Evolutionary conservation across 169 alveolate species (phyloP).

Genomic region (Cryptosporidium andersoni): DNA sequence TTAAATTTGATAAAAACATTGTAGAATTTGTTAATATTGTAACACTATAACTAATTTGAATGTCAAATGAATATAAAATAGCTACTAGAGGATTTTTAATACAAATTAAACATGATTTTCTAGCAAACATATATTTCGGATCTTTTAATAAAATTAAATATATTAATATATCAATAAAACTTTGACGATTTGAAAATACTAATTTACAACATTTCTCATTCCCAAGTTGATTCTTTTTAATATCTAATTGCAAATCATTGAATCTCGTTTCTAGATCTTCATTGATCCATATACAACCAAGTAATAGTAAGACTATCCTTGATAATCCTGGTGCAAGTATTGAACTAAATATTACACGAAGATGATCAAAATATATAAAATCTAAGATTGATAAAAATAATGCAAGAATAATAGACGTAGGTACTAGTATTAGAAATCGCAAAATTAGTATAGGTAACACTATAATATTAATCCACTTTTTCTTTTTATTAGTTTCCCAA

Average conservation of each 20-base stretch:
- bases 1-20: slow-evolving; percentile 7
- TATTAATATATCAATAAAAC: slow-evolving; percentile 43
- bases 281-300: slow-evolving; percentile 59
- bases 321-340: slow-evolving; percentile 33
- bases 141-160: slow-evolving; percentile 15
- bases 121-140: slow-evolving; percentile 51
- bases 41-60: background rate
- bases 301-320: slow-evolving; percentile 23
- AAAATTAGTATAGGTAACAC: background rate
- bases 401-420: background rate
- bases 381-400: background rate
- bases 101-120: slow-evolving; percentile 1
- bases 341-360: slow-evolving; percentile 32
- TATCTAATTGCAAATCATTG: background rate
- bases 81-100: slow-evolving; percentile 15
- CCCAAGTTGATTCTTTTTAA: background rate
- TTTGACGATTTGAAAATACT: slow-evolving; percentile 34
- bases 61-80: slow-evolving; percentile 17
- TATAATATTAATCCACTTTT: slow-evolving; percentile 24
- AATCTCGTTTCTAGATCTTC: slow-evolving; percentile 5
- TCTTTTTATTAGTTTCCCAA: slow-evolving; percentile 73
- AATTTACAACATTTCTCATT: slow-evolving; percentile 20
- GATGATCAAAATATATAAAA: slow-evolving; percentile 18
- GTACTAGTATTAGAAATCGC: background rate
- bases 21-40: background rate